Base-by-base conservation (phyloP, 2,329 filamentous ascomycete species). In the Penicillium psychrosexuale region DNA sequence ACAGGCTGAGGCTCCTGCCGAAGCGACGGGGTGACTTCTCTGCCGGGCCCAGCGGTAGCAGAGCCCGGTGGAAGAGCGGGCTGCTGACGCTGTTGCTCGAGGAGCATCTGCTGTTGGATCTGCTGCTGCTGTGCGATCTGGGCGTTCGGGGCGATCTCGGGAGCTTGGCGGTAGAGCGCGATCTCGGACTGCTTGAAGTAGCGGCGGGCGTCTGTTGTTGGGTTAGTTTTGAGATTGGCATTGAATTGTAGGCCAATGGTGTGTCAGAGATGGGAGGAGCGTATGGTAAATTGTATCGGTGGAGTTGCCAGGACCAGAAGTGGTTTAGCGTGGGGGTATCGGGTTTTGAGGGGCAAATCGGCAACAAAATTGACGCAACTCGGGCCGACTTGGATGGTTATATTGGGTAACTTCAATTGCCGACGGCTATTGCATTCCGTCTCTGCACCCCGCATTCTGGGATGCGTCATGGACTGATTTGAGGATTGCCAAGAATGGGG, bases 111-210 rank as follows among this genome's bases (percentile, higher is more conserved):
- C 49, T 73, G 68, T 51, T 75, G 72, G 49, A 73, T 70, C 57
- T 68, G 67, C 55, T 75, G 72, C 54, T 76, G 75, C 47, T 70
- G 68, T 27, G 70, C 71, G 49, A 75, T 69, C 51, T 73, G 69
- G 13, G 73, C 71, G 8, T 72, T 75, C n/a, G 69, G 63, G 24
- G 72, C 71, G 53, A 76, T 72, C 57, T 79, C 77, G 46, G 78
- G 78, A 27, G 77, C 74, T 69, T 97, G 94, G 62, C 94, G 87
- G 79, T 89, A 97, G 49, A 99, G 86, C 55, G 97, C 92, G 71
- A 99, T 99, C 78, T 99, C 94, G 49, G 91, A 97, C 75, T 99
- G 94, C 76, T 99, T 99, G 79, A 99, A 99, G 78, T 99, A 99
- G 67, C 94, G 86, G 67, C 94, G 86, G 47, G 94, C 94, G 74